These are phyloP conservation scores for Hypoxylon cercidicola DNA, from an alignment of 495 filamentous ascomycete genomes.

Conservation along the genomic window DNA sequence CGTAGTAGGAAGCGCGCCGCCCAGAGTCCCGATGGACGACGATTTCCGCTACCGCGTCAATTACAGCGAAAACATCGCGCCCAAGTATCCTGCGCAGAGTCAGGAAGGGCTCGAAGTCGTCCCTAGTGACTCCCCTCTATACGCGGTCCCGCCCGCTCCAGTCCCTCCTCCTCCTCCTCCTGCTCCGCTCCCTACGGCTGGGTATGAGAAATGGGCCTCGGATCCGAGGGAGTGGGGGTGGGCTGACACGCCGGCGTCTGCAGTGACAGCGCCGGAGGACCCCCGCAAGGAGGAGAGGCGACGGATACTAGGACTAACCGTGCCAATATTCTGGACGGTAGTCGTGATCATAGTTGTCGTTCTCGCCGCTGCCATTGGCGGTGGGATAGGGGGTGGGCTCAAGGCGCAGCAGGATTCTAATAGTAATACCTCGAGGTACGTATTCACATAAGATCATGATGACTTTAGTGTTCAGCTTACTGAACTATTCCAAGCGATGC, in stretches of 20 bases:
- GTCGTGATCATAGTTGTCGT: conserved; percentile 42
- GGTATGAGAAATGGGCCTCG: conserved; percentile 16
- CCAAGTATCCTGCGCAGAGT: conserved; percentile 27
- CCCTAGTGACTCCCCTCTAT: conserved; percentile 34
- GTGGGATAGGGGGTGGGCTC: conserved; percentile 47
- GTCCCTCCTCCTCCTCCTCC: too few relatives aligned
- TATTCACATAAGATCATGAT: not conserved
- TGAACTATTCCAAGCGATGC: conserved; percentile 20
- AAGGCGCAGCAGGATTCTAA: conserved; percentile 27
- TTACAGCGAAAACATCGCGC: conserved; percentile 39
- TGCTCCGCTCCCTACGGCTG: not conserved
- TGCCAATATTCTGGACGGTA: conserved; percentile 46
- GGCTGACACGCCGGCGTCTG: conserved; percentile 5
- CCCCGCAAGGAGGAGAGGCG: conserved; percentile 3
- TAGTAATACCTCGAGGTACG: conserved; percentile 21
- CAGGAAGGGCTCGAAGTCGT: conserved; percentile 41
- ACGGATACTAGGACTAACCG: conserved; percentile 47
- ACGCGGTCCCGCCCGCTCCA: conserved; percentile 19
- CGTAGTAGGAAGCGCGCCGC: not conserved
- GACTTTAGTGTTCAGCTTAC: not conserved
- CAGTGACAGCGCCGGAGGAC: conserved; percentile 8
- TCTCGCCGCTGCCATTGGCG: conserved; percentile 47
- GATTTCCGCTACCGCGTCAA: conserved; percentile 25
- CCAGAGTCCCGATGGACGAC: conserved; percentile 25
- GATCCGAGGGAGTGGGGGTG: conserved; percentile 10